These are phyloP conservation scores for Leavenworthia alabamica DNA, from an alignment of 345 rosid genomes.

Conservation along the genomic window DNA sequence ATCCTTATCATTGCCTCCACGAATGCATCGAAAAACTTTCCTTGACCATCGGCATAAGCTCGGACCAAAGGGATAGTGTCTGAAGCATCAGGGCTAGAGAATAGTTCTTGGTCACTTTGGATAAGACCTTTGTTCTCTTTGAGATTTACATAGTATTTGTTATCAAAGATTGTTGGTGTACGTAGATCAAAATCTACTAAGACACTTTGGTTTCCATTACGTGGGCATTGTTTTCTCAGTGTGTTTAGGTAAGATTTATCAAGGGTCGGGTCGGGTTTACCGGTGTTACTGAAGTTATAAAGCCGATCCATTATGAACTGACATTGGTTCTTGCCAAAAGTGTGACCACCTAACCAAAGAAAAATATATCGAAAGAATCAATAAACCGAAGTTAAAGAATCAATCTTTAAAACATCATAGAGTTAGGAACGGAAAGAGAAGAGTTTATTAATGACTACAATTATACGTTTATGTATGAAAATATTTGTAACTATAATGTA, in stretches of 20 bases:
- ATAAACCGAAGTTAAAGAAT: background rate
- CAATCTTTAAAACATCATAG: too few relatives aligned
- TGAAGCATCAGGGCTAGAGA: conserved; percentile 38
- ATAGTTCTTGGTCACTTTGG: conserved; percentile 58
- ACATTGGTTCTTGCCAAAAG: conserved; percentile 57
- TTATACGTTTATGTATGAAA: background rate
- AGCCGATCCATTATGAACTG: conserved; percentile 44
- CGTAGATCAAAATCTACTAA: conserved; percentile 44
- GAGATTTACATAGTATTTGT: too few relatives aligned
- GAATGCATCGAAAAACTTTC: conserved; percentile 42
- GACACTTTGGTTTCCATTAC: conserved; percentile 37
- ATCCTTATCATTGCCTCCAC: conserved; percentile 56
- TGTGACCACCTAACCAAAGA: conserved; percentile 41
- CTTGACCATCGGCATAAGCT: conserved; percentile 27
- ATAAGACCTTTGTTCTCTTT: too few relatives aligned
- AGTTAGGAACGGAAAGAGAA: too few relatives aligned
- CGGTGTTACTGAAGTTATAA: conserved; percentile 40
- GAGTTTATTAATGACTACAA: background rate
- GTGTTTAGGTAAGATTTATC: conserved; percentile 34
- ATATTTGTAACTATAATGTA: background rate
- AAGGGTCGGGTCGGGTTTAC: conserved; percentile 41
- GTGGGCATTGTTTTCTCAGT: conserved; percentile 45
- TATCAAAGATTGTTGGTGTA: conserved; percentile 50
- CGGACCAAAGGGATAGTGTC: conserved; percentile 43
- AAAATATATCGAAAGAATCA: background rate